These are phyloP conservation scores for Ilex paraguariensis DNA, from an alignment of 305 asterid species.

Conservation along the genomic window DNA sequence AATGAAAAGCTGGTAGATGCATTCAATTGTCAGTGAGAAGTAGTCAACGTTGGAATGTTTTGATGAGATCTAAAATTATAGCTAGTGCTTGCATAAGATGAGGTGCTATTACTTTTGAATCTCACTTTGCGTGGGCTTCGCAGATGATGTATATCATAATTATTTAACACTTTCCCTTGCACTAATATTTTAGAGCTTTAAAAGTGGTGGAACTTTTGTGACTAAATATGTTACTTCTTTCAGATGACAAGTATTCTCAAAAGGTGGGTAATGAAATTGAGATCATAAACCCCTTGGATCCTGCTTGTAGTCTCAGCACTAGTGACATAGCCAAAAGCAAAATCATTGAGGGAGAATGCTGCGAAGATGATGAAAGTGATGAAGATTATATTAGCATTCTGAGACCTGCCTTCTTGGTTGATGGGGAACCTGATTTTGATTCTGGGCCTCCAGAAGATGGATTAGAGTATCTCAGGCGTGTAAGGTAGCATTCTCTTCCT, in stretches of 20 bases:
- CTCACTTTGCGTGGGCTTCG: constrained; percentile 3
- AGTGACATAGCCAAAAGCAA: constrained; percentile 32
- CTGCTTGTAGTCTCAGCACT: constrained; percentile 23
- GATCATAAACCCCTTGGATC: constrained; percentile 19
- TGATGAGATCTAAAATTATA: background rate
- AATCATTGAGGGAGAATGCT: constrained; percentile 37
- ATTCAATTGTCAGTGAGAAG: constrained; percentile 5
- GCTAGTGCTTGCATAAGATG: constrained; percentile 8
- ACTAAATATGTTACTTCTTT: constrained; percentile 22
- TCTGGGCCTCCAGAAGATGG: constrained; percentile 96
- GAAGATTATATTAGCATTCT: constrained; percentile 70
- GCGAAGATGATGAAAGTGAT: constrained; percentile 62
- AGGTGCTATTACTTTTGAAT: background rate
- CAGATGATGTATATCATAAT: constrained; percentile 4
- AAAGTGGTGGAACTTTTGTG: background rate
- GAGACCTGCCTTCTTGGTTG: constrained; percentile 67
- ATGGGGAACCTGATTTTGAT: constrained; percentile 89
- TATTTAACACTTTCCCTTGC: background rate
- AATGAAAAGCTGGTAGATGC: constrained; percentile 8
- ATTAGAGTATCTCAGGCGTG: constrained; percentile 93
- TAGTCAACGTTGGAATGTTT: constrained; percentile 9
- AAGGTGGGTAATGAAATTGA: constrained; percentile 26
- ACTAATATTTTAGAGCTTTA: background rate
- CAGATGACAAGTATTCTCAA: constrained; percentile 39
- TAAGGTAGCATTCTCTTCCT: constrained; percentile 42